A percentile compares a stretch with the other conserved stretches of the same genome.
Conservation (phyloP, 2,329 filamentous ascomycete species). For the Pleomassaria siparia region DNA sequence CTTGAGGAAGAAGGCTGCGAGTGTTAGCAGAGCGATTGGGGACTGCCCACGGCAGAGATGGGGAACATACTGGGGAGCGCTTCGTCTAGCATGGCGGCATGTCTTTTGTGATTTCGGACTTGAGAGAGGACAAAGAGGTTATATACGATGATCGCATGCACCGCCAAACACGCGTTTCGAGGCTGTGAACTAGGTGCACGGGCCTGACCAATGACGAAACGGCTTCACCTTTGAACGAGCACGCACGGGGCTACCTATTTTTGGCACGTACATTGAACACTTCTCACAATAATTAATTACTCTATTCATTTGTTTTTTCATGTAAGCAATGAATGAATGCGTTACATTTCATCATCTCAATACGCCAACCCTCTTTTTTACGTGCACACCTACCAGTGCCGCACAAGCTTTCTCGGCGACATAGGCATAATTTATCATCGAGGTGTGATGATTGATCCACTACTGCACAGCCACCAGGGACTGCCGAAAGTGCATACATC, state of each 20-base stretch:
- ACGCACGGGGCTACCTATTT: too few species aligned
- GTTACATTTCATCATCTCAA: too few species aligned
- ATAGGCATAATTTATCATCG: too few species aligned
- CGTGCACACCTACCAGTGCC: neutral
- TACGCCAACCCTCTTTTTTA: neutral
- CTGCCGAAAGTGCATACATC: too few species aligned
- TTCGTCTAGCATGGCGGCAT: slow-evolving; percentile 77
- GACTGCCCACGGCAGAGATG: neutral
- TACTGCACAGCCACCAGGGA: neutral
- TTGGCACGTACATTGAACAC: too few species aligned
- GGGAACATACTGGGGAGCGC: slow-evolving; percentile 72
- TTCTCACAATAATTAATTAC: neutral
- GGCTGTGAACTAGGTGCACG: slow-evolving; percentile 3
- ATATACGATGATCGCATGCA: neutral
- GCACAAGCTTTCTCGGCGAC: neutral
- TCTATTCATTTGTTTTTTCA: too few species aligned
- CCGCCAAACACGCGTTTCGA: slow-evolving; percentile 2
- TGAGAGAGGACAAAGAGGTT: neutral
- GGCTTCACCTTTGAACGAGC: neutral
- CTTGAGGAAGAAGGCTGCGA: slow-evolving; percentile 61
- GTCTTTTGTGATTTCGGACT: neutral
- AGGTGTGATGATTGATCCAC: too few species aligned
- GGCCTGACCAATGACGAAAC: slow-evolving; percentile 2
- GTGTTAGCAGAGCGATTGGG: slow-evolving; percentile 46
- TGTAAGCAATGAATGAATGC: too few species aligned